A percentile compares a stretch with the other conserved stretches of the same genome.
These are phyloP conservation scores for Abelmoschus esculentus DNA, from an alignment of 345 rosid species.

Conservation along the genomic window DNA sequence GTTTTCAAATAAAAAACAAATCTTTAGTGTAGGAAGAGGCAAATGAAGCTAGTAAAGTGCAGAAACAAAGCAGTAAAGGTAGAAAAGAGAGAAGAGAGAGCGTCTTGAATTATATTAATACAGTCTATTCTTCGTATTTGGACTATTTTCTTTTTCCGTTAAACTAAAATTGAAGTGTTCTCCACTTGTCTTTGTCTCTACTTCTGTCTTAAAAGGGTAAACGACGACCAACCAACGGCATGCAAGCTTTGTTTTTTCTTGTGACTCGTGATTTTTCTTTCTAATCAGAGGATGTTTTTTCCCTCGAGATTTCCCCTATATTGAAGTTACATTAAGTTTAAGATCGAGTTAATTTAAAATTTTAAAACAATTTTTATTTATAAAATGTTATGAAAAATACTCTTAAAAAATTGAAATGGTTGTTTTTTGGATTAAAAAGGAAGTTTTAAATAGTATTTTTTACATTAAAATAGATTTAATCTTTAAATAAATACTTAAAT, in stretches of 20 bases:
- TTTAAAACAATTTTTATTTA: too few species aligned
- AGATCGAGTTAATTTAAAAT: too few species aligned
- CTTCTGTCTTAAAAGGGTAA: neutral
- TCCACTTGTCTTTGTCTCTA: neutral
- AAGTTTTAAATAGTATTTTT: too few species aligned
- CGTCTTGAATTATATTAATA: neutral
- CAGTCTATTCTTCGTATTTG: neutral
- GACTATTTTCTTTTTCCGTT: neutral
- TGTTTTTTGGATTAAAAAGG: too few species aligned
- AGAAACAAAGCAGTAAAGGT: neutral
- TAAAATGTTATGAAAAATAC: too few species aligned
- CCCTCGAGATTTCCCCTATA: too few species aligned
- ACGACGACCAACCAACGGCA: constrained; percentile 7
- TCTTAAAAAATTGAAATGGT: too few species aligned
- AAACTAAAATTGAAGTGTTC: neutral
- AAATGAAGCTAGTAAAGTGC: neutral
- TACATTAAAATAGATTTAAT: too few species aligned
- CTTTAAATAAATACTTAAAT: too few species aligned
- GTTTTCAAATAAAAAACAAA: neutral
- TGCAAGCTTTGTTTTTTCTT: neutral
- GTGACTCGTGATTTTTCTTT: neutral
- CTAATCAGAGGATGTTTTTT: too few species aligned
- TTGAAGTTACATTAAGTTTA: too few species aligned
- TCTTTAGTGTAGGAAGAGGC: neutral
- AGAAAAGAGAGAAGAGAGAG: neutral